phyloP scores from a whole-genome alignment of 2,329 filamentous ascomycete genomes.

The Orbilia brochopaga region DNA sequence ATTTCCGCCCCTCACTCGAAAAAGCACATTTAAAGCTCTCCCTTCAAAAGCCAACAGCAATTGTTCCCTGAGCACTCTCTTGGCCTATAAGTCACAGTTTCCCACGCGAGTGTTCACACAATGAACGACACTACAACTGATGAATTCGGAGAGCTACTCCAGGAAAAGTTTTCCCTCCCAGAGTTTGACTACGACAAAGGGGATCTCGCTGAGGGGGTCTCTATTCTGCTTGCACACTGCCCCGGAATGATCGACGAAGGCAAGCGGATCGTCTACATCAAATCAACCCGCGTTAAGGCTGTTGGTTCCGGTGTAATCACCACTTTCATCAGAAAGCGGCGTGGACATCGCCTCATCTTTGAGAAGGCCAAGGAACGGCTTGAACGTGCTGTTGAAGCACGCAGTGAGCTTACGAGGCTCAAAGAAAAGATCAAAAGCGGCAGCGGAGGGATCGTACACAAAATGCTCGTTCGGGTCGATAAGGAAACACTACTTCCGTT shows the following conservation, averaged over 20 bases:
- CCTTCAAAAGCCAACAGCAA: no score
- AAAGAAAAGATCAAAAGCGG: not conserved
- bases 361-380: not conserved
- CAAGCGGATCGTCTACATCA: not conserved
- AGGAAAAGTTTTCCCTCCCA: constrained; percentile 12
- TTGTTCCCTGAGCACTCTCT: not conserved
- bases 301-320: constrained; percentile 20
- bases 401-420: constrained; percentile 3
- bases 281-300: constrained; percentile 23
- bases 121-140: not conserved
- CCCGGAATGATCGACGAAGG: not conserved
- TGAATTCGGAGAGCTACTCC: not conserved
- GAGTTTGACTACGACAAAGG: not conserved
- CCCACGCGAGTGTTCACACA: not conserved
- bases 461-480: not conserved
- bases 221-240: not conserved
- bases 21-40: no score
- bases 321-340: not conserved
- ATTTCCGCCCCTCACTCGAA: no score
- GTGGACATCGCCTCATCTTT: not conserved
- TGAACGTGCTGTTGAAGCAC: not conserved
- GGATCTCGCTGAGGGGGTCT: not conserved
- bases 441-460: not conserved
- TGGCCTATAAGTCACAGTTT: not conserved
- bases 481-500: not conserved